These are phyloP conservation scores for Curvularia verruculosa DNA, from an alignment of 2,329 filamentous ascomycete genomes.

Conservation along the genomic window DNA sequence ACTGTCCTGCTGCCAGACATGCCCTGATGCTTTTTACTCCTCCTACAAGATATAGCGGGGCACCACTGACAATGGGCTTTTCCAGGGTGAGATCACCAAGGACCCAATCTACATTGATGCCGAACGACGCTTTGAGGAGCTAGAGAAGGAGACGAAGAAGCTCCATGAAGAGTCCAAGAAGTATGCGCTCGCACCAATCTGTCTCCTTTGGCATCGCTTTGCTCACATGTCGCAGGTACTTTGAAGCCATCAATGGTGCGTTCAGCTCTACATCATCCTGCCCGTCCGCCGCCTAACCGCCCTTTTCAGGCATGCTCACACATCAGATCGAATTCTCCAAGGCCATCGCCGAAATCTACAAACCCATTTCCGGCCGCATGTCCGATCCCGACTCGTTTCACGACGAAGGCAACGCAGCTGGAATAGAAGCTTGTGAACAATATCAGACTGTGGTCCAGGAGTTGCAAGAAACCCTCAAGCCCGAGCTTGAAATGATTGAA, in stretches of 20 bases:
- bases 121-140: constrained; percentile 89
- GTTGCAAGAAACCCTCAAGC: constrained; percentile 82
- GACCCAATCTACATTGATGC: constrained; percentile 94
- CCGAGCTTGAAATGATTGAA: constrained; percentile 98
- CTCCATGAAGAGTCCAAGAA: constrained; percentile 96
- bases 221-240: constrained; percentile 65
- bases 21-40: constrained; percentile 16
- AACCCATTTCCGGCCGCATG: constrained; percentile 93
- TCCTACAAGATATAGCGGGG: constrained; percentile 5
- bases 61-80: constrained; percentile 14
- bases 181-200: constrained; percentile 41
- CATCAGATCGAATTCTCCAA: constrained; percentile 99
- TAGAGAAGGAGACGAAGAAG: constrained; percentile 95
- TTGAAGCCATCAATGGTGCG: constrained; percentile 88
- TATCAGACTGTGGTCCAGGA: constrained; percentile 92
- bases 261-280: constrained; percentile 9
- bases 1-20: background rate
- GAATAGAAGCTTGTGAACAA: constrained; percentile 93
- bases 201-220: background rate
- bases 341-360: constrained; percentile 95
- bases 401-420: constrained; percentile 86
- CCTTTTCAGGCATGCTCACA: constrained; percentile 75
- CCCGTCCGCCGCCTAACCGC: constrained; percentile 23
- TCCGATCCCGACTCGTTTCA: constrained; percentile 88
- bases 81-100: constrained; percentile 84